Percentiles rank a stretch among this genome's conserved stretches.
phyloP scores from a whole-genome alignment of 192 early-diverging fungal species.

The Coemansia sp. region DNA sequence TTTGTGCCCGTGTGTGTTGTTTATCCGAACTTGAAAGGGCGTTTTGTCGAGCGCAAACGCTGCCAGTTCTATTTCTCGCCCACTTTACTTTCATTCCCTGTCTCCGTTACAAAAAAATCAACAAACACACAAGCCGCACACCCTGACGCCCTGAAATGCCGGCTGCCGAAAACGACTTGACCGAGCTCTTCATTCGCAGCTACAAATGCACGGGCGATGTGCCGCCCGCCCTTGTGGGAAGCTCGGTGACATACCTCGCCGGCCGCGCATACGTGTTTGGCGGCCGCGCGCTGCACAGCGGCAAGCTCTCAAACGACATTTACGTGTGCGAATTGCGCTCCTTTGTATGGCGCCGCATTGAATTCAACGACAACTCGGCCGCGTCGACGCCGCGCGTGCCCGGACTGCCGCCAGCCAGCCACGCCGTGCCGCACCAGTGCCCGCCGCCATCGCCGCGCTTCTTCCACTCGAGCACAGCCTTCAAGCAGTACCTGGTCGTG shows the following conservation, averaged over 20 bases:
- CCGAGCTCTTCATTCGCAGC: conserved; percentile 50
- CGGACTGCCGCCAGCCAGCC: background rate
- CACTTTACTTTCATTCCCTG: too few relatives aligned
- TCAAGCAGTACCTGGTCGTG: conserved; percentile 60
- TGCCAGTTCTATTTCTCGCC: too few relatives aligned
- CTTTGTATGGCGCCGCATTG: conserved; percentile 60
- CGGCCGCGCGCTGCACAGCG: conserved; percentile 62
- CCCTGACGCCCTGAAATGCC: too few relatives aligned
- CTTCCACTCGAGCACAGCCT: conserved; percentile 72
- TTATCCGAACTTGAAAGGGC: too few relatives aligned
- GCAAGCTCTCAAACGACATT: conserved; percentile 67
- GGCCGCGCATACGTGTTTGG: conserved; percentile 67
- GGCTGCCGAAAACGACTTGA: conserved; percentile 37
- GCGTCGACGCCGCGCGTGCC: background rate
- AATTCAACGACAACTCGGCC: too few relatives aligned
- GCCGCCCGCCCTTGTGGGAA: conserved; percentile 69
- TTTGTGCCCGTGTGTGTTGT: too few relatives aligned
- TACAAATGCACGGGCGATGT: conserved; percentile 62
- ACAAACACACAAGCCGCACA: too few relatives aligned
- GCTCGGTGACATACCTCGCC: conserved; percentile 59
- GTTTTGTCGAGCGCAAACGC: too few relatives aligned
- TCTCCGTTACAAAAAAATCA: too few relatives aligned
- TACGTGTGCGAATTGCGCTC: conserved; percentile 63
- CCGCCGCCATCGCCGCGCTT: conserved; percentile 54
- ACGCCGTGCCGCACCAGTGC: background rate